phyloP scores from a whole-genome alignment of 345 rosid species.

The Abelmoschus esculentus region DNA sequence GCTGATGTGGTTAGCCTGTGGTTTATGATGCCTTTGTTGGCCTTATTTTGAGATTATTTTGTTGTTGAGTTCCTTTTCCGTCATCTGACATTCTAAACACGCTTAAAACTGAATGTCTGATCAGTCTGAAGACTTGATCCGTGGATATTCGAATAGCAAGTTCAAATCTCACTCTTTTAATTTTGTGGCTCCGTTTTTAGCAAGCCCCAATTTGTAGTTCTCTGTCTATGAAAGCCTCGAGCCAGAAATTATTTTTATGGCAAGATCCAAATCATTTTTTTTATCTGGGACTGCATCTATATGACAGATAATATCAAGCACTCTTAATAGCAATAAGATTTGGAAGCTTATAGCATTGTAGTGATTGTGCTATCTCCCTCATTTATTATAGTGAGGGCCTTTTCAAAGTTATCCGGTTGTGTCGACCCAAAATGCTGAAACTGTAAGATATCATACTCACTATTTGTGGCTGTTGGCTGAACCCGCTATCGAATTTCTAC shows the following conservation, averaged over 20 bases:
- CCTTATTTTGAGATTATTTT: background rate
- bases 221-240: constrained; percentile 12
- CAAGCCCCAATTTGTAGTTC: background rate
- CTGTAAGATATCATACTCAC: constrained; percentile 1
- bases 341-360: constrained; percentile 18
- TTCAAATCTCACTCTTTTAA: background rate
- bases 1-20: constrained; percentile 7
- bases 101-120: background rate
- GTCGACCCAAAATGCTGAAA: constrained; percentile 7
- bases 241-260: constrained; percentile 5
- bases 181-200: constrained; percentile 9
- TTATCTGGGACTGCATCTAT: constrained; percentile 20
- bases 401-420: constrained; percentile 12
- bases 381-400: constrained; percentile 12
- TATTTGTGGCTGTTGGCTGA: constrained; percentile 1
- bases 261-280: background rate
- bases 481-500: background rate
- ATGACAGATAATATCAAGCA: constrained; percentile 13
- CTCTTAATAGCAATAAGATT: constrained; percentile 5
- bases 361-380: constrained; percentile 13
- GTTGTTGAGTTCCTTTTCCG: constrained; percentile 6
- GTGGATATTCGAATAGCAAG: too few species aligned
- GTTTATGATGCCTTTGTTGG: constrained; percentile 10
- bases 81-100: background rate
- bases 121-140: background rate